phyloP scores from a whole-genome alignment of 2,329 filamentous ascomycete species.

The Pestalotiopsis sp. region DNA sequence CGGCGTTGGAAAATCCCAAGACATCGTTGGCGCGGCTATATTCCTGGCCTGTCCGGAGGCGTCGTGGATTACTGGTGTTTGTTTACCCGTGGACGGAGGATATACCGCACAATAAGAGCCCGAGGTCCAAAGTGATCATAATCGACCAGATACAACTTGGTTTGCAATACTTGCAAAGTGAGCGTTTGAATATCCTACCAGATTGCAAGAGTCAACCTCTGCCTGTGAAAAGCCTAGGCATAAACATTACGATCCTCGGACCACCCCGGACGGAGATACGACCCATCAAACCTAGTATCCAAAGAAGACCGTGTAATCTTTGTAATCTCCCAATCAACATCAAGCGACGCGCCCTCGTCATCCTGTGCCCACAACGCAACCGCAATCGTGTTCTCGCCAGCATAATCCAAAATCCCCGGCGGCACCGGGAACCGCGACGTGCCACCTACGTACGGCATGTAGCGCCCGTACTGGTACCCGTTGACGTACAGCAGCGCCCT shows the following conservation, averaged over 20 bases:
- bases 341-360: conserved; percentile 55
- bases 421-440: conserved; percentile 73
- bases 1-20: conserved; percentile 11
- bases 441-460: conserved; percentile 70
- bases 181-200: no score
- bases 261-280: neutral
- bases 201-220: no score
- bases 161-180: no score
- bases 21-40: conserved; percentile 13
- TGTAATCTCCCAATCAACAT: conserved; percentile 19
- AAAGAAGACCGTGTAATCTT: neutral
- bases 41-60: conserved; percentile 15
- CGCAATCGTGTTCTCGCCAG: conserved; percentile 69
- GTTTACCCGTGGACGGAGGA: conserved; percentile 13
- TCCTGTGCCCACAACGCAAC: conserved; percentile 72
- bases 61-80: conserved; percentile 12
- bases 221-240: neutral
- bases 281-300: neutral
- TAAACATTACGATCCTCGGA: neutral
- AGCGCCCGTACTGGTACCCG: conserved; percentile 68
- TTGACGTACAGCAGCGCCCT: conserved; percentile 71
- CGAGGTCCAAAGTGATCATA: no score
- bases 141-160: no score
- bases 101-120: neutral
- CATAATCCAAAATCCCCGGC: conserved; percentile 71